phyloP scores from a whole-genome alignment of 2,329 filamentous ascomycete species.

The Fusarium pilosicola region DNA sequence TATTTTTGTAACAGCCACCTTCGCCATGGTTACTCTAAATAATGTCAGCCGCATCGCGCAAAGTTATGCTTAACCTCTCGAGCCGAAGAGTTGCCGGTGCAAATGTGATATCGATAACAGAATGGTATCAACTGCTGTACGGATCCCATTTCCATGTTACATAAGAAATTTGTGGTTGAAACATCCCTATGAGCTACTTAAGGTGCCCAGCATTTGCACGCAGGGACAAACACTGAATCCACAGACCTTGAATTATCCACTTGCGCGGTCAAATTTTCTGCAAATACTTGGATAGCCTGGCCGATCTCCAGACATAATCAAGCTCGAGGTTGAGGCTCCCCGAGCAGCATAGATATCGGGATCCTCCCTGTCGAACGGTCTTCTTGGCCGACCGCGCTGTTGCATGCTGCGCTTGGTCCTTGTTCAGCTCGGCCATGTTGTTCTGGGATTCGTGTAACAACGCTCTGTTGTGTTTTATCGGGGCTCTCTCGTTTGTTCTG shows the following conservation, averaged over 20 bases:
- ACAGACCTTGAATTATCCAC: no score
- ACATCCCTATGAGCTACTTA: no score
- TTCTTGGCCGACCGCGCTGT: not conserved
- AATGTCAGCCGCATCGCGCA: not conserved
- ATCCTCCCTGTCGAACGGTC: not conserved
- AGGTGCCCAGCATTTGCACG: no score
- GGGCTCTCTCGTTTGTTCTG: rapidly evolving
- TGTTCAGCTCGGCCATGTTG: not conserved
- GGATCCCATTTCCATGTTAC: rapidly evolving
- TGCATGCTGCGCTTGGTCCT: not conserved
- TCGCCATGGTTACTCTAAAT: constrained; percentile 15
- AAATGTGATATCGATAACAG: not conserved
- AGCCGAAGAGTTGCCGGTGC: not conserved
- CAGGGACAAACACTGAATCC: no score
- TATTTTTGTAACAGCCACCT: not conserved
- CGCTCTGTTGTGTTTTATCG: no score
- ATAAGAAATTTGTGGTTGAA: not conserved
- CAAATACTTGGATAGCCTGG: rapidly evolving
- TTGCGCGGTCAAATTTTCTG: no score
- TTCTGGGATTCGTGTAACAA: not conserved
- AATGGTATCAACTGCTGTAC: not conserved
- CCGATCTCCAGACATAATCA: rapidly evolving
- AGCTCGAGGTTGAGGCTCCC: not conserved
- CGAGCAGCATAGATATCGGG: not conserved
- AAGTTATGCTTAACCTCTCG: not conserved